Evolutionary conservation across 2,329 filamentous ascomycete species (phyloP).

Genomic region (Lecanicillium sp.): DNA sequence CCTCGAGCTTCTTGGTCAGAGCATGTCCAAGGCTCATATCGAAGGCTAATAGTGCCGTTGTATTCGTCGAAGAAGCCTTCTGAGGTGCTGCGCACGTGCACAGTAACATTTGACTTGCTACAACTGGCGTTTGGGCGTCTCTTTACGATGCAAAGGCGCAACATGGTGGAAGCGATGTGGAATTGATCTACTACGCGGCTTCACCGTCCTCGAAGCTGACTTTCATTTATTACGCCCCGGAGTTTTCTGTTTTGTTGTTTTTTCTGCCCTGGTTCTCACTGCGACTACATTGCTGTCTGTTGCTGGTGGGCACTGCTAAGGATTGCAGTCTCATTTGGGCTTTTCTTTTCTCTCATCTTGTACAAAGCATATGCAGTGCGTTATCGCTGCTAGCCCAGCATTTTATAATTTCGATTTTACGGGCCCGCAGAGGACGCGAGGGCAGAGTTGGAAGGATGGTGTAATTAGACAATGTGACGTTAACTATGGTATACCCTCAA

Average conservation of each 20-base stretch:
- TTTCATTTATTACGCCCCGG: conserved; percentile 11
- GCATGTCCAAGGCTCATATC: conserved; percentile 70
- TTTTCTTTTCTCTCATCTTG: conserved; percentile 21
- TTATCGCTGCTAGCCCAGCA: conserved; percentile 17
- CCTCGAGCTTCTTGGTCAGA: conserved; percentile 76
- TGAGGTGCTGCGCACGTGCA: too few relatives aligned
- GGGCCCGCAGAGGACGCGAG: conserved; percentile 1
- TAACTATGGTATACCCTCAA: conserved; percentile 6
- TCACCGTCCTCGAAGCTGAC: background rate
- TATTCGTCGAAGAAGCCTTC: conserved; percentile 4
- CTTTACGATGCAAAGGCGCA: background rate
- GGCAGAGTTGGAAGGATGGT: conserved; percentile 8
- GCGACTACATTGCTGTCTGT: background rate
- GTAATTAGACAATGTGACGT: conserved; percentile 13
- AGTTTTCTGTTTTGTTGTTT: conserved; percentile 12
- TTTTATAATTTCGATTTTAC: conserved; percentile 18
- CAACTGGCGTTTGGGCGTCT: background rate
- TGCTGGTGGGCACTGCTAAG: too few relatives aligned
- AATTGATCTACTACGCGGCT: background rate
- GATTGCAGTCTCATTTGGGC: conserved; percentile 10
- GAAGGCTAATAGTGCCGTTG: conserved; percentile 54
- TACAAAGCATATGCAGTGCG: conserved; percentile 30
- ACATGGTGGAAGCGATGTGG: background rate
- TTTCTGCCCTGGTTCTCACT: background rate
- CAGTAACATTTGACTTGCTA: background rate